A percentile compares a stretch with the other conserved stretches of the same genome.
Conservation (phyloP, 768 basidiomycete species). For the Megacollybia marginata region DNA sequence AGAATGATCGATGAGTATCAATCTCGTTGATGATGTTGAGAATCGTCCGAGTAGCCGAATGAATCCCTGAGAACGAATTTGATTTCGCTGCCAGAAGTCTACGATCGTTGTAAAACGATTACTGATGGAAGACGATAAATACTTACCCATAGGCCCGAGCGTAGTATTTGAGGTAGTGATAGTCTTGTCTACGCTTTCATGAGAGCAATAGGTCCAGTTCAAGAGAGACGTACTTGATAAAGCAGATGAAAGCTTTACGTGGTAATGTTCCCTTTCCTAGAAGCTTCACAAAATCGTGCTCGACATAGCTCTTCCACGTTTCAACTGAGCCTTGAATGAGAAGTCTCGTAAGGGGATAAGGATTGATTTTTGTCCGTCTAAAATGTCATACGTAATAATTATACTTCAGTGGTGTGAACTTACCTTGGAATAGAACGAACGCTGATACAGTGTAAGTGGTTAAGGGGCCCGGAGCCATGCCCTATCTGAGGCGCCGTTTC, state of each 20-base stretch:
- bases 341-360: conserved; percentile 56
- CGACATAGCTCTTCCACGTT: conserved; percentile 68
- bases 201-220: neutral
- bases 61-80: conserved; percentile 52
- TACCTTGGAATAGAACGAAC: conserved; percentile 43
- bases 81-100: conserved; percentile 80
- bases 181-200: conserved; percentile 60
- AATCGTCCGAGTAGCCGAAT: conserved; percentile 56
- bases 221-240: conserved; percentile 57
- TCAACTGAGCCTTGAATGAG: conserved; percentile 50
- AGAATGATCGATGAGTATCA: conserved; percentile 62
- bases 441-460: conserved; percentile 66
- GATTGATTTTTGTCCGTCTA: conserved; percentile 40
- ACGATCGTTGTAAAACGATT: neutral
- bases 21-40: conserved; percentile 62
- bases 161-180: conserved; percentile 77
- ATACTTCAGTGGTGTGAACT: neutral
- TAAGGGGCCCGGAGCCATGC: conserved; percentile 74
- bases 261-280: conserved; percentile 69
- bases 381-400: neutral
- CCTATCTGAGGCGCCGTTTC: conserved; percentile 62
- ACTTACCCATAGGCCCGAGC: conserved; percentile 70
- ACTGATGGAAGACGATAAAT: neutral
- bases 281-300: conserved; percentile 78
- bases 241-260: conserved; percentile 65